Evolutionary conservation across 371 early-diverging fungal species (phyloP), one percentile per base, ranked within the genome.

Genomic region (Lichtheimia ornata): DNA sequence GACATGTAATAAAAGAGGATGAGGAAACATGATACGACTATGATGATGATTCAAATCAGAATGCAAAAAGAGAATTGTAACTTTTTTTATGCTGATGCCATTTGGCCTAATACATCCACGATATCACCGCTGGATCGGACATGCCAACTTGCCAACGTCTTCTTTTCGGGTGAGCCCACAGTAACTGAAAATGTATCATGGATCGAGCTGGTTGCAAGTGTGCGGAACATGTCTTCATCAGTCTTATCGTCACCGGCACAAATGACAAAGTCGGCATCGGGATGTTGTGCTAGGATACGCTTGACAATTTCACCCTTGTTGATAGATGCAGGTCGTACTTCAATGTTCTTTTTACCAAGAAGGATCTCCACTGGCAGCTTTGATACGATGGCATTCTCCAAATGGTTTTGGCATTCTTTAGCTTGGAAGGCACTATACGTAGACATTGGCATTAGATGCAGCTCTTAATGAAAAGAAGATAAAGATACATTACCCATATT

Each of bases 171-270:
- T n/a, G 87, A 76, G 0, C 94, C 96, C 13, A 94, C 84, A 4
- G 91, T 92, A 47, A 82, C 74, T 4, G 88, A 88, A 65, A 87
- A 91, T 12, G 51, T n/a, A 43, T 53, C 41, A 14, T 53, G 53
- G 7, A 61, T 20, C 11, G 35, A 17, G 50, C 47, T 45, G 7
- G 63, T 49, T 22, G 54, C 49, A 14, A 58, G 57, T n/a, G 54
- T 44, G 15, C 88, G 81, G 74, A 91, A 92, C 97, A 98, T 97
- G 69, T 97, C 98, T 68, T 97, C 97, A 67, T 98, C 98, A 2
- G 98, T 97, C 71, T 91, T 87, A 72, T 97, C 97, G 70, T 98
- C 97, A n/a, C 98, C 97, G 24, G 93, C 96, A 70, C 97, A 96
- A 52, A 94, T 83, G 15, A 95, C 86, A 76, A 97, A 95, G 64